phyloP scores from a whole-genome alignment of 108 stramenopile genomes.

The Aurantiochytrium sp. region DNA sequence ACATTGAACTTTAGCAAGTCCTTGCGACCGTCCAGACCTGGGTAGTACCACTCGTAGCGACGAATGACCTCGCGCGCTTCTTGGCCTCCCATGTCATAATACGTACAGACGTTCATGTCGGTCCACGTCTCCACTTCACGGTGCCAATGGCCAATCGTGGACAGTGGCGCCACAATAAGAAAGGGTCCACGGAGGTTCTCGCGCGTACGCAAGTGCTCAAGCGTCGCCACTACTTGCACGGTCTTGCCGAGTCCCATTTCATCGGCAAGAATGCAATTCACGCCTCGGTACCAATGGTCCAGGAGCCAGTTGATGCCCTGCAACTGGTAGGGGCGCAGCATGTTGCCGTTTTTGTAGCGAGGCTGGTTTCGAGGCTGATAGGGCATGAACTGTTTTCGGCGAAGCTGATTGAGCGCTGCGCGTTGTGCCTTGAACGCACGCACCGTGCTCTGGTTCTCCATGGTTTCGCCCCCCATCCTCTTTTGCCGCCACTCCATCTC shows the following conservation, averaged over 20 bases:
- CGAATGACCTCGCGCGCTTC: constrained; percentile 91
- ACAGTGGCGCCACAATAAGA: constrained; percentile 86
- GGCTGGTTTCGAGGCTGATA: background rate
- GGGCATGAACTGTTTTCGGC: background rate
- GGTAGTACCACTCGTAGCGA: constrained; percentile 93
- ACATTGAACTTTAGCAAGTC: constrained; percentile 55
- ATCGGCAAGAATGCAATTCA: constrained; percentile 91
- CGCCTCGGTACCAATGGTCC: constrained; percentile 77
- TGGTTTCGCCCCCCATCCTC: background rate
- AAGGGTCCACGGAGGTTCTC: constrained; percentile 85
- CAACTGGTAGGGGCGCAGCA: constrained; percentile 82
- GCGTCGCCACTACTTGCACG: constrained; percentile 84
- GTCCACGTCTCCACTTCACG: constrained; percentile 95
- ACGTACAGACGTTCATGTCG: constrained; percentile 86
- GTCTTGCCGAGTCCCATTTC: constrained; percentile 81
- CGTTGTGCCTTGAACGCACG: background rate
- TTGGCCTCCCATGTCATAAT: constrained; percentile 75
- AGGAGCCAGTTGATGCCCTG: constrained; percentile 95
- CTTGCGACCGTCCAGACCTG: constrained; percentile 4
- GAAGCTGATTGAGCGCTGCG: background rate
- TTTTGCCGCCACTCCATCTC: background rate
- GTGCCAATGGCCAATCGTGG: constrained; percentile 95
- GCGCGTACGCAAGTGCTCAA: constrained; percentile 81
- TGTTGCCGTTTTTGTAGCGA: constrained; percentile 40
- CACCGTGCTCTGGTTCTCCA: background rate